Conservation (phyloP, 495 filamentous ascomycete genomes). For the Penicillium herquei region DNA sequence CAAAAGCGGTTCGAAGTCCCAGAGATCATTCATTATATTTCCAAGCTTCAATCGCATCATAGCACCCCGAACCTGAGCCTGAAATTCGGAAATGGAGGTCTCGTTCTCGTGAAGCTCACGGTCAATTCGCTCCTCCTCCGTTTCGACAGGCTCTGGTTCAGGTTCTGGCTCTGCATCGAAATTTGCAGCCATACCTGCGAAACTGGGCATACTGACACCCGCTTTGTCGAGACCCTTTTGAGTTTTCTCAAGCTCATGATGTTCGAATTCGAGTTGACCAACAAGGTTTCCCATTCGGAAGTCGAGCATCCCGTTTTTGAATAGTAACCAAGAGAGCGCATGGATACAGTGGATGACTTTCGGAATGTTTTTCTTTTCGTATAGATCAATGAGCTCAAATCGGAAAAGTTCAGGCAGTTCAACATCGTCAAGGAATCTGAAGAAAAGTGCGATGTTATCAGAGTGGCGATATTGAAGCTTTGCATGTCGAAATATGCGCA, state of each 20-base stretch:
- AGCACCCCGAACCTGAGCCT: constrained; percentile 83
- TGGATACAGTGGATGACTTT: constrained; percentile 99
- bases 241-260: constrained; percentile 93
- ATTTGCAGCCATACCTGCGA: constrained; percentile 92
- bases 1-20: constrained; percentile 79
- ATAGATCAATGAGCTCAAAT: constrained; percentile 96
- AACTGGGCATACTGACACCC: constrained; percentile 94
- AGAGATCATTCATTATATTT: constrained; percentile 81
- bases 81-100: constrained; percentile 68
- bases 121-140: constrained; percentile 85
- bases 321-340: constrained; percentile 92
- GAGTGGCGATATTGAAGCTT: constrained; percentile 93
- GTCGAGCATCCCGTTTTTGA: constrained; percentile 87
- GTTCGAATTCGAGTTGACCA: constrained; percentile 94
- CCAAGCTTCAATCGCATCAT: constrained; percentile 75
- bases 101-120: constrained; percentile 80
- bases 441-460: constrained; percentile 94
- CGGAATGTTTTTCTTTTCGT: constrained; percentile 99
- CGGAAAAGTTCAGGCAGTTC: constrained; percentile 96
- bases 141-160: constrained; percentile 71
- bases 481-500: constrained; percentile 79
- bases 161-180: constrained; percentile 82
- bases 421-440: constrained; percentile 88
- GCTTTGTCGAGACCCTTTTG: constrained; percentile 96
- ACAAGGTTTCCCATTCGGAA: constrained; percentile 99